These are phyloP conservation scores for Coemansia guatemalensis DNA, from an alignment of 192 early-diverging fungal genomes.

Conservation along the genomic window DNA sequence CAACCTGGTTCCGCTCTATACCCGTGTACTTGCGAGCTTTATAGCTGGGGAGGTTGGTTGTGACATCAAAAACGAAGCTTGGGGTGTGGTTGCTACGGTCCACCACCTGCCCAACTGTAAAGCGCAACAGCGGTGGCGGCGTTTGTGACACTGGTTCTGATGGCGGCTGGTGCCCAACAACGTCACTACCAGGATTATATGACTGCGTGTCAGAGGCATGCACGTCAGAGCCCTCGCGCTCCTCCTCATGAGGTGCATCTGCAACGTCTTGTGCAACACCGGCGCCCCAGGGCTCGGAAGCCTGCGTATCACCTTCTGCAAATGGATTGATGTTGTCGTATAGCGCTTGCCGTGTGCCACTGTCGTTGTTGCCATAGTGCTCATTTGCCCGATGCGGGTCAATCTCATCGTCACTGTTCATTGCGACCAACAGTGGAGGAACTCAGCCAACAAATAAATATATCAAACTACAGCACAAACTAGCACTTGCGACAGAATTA, in stretches of 20 bases:
- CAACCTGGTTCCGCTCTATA: conserved; percentile 48
- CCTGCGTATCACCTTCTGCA: conserved; percentile 13
- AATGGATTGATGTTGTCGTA: conserved; percentile 36
- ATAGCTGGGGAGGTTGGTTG: conserved; percentile 46
- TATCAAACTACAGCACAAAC: neutral
- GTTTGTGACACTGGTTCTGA: neutral
- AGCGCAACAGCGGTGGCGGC: conserved; percentile 27
- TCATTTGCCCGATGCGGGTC: conserved; percentile 39
- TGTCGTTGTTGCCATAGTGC: conserved; percentile 3
- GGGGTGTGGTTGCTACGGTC: conserved; percentile 50
- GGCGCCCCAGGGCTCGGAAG: conserved; percentile 6
- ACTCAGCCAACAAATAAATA: conserved; percentile 1
- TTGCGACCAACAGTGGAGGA: neutral
- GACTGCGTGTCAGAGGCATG: conserved; percentile 1
- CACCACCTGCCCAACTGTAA: conserved; percentile 44
- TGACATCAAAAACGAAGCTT: conserved; percentile 36
- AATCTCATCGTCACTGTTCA: conserved; percentile 37
- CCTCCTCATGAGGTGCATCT: neutral
- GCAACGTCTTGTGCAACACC: neutral
- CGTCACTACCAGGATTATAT: neutral
- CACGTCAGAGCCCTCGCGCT: conserved; percentile 7
- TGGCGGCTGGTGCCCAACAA: neutral
- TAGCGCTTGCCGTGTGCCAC: conserved; percentile 11
- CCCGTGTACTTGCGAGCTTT: conserved; percentile 52
- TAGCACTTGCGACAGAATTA: neutral